phyloP scores from a whole-genome alignment of 2,329 filamentous ascomycete genomes.

The Hymenoscyphus infarciens region DNA sequence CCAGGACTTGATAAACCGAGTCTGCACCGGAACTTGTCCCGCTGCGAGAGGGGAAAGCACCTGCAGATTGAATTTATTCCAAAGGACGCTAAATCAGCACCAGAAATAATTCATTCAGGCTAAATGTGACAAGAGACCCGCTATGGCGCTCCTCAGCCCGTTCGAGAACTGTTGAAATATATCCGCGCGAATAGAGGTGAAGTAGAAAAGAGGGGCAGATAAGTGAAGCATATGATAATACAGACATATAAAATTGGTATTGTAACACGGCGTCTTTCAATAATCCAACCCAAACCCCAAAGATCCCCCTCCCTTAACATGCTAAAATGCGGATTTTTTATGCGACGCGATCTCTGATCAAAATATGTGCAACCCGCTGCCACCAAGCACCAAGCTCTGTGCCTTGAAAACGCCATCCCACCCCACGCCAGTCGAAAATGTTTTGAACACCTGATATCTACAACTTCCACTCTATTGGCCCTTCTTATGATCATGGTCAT shows the following conservation, averaged over 20 bases:
- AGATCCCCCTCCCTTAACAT: conserved; percentile 19
- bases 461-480: conserved; percentile 25
- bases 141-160: background rate
- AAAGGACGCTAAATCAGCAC: background rate
- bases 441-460: conserved; percentile 15
- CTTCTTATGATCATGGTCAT: conserved; percentile 37
- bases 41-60: background rate
- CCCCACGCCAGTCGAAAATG: conserved; percentile 2
- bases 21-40: background rate
- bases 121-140: background rate
- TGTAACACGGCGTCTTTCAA: conserved; percentile 19
- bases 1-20: background rate
- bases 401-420: conserved; percentile 4
- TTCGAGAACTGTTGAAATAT: conserved; percentile 1
- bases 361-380: conserved; percentile 4
- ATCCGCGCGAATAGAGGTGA: conserved; percentile 11
- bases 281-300: conserved; percentile 12
- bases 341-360: conserved; percentile 15
- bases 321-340: conserved; percentile 12
- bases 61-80: background rate
- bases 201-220: background rate
- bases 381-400: conserved; percentile 3
- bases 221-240: conserved; percentile 9
- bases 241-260: conserved; percentile 13
- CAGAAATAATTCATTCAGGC: background rate